These are phyloP conservation scores for Debaryomyces udenii DNA, from an alignment of 1,139 yeast genomes.

Conservation along the genomic window DNA sequence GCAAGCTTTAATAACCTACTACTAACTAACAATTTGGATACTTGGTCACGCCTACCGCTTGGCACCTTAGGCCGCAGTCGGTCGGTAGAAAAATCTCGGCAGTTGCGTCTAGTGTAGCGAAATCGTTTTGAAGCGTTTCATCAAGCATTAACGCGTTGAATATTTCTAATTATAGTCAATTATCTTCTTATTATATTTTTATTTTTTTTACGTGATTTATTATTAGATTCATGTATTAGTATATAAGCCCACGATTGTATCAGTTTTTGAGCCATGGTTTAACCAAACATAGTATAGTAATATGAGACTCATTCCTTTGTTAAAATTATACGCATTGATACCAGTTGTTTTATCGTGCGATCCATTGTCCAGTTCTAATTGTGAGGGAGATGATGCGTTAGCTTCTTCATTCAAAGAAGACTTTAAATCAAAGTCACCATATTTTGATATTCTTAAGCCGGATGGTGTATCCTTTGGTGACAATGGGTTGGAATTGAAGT, in stretches of 20 bases:
- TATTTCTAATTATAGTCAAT: slow-evolving; percentile 6
- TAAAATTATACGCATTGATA: slow-evolving; percentile 4
- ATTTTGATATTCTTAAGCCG: slow-evolving; percentile 34
- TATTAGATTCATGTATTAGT: not conserved
- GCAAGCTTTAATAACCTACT: too few relatives aligned
- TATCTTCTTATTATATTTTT: slow-evolving; percentile 2
- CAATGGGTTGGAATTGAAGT: slow-evolving; percentile 60
- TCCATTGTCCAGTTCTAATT: slow-evolving; percentile 31
- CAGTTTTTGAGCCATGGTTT: not conserved
- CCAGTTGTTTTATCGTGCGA: slow-evolving; percentile 27
- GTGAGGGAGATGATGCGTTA: slow-evolving; percentile 56
- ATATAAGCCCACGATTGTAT: slow-evolving; percentile 2
- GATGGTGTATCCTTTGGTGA: slow-evolving; percentile 29
- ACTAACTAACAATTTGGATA: too few relatives aligned
- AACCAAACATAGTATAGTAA: not conserved
- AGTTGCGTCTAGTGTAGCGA: too few relatives aligned
- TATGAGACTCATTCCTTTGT: slow-evolving; percentile 6
- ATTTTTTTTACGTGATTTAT: not conserved
- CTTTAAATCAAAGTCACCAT: slow-evolving; percentile 45
- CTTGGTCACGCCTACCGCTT: too few relatives aligned
- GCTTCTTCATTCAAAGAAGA: slow-evolving; percentile 55
- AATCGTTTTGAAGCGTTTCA: too few relatives aligned
- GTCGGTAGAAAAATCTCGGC: too few relatives aligned
- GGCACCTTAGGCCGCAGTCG: too few relatives aligned
- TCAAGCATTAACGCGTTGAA: too few relatives aligned